Conservation (phyloP, 108 stramenopile species). For the Parietichytrium sp. region DNA sequence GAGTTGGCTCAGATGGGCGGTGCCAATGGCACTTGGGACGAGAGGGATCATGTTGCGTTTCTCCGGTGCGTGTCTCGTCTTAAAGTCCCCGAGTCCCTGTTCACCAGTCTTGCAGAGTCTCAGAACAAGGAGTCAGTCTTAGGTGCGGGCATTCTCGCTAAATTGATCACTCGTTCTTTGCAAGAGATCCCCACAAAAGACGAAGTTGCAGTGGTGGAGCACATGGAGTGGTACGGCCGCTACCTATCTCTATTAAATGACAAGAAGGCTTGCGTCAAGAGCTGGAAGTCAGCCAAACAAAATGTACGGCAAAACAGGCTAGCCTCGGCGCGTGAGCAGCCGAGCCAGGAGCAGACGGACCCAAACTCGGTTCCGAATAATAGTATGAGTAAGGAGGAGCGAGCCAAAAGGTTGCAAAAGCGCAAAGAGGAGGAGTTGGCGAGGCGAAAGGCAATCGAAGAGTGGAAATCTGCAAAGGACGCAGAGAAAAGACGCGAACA, state of each 20-base stretch:
- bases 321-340: not conserved
- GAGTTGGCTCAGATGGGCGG: not conserved
- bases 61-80: conserved; percentile 28
- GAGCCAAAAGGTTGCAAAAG: not conserved
- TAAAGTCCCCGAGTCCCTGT: not conserved
- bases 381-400: not conserved
- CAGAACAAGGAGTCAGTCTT: not conserved
- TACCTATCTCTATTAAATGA: not conserved
- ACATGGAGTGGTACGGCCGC: not conserved
- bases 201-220: not conserved
- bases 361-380: too few species aligned
- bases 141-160: not conserved
- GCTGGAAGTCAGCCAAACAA: conserved; percentile 4
- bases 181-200: not conserved
- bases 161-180: not conserved
- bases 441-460: not conserved
- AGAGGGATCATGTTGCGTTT: not conserved
- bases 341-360: not conserved
- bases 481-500: not conserved
- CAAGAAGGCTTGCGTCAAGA: not conserved
- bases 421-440: not conserved
- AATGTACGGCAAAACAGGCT: not conserved
- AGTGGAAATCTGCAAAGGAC: conserved; percentile 4
- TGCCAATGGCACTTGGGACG: not conserved
- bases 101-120: not conserved